Evolutionary conservation across 768 basidiomycete genomes (phyloP), one percentile per base, ranked within the genome.

Genomic region (Tephrocybe sp.): DNA sequence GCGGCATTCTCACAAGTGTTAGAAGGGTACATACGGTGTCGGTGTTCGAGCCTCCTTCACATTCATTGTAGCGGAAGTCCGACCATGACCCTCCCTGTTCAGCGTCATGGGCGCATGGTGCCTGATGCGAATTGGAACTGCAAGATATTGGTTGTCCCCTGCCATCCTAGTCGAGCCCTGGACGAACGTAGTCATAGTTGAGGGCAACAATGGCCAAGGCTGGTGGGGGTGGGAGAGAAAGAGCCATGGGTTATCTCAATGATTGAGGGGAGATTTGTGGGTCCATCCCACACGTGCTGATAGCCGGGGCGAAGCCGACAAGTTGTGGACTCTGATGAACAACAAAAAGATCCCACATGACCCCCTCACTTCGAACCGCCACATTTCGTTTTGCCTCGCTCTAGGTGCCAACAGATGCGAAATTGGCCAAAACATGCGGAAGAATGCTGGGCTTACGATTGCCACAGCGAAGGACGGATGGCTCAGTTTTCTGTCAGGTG

Each of bases 231-330:
- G 43, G 34, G 28, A 24, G 34, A 23, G 37, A 26, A 21, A 44
- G n/a, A 36, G 5, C 45, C 51, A 52, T 52, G 15, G 11, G 12
- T 24, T 39, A 46, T 52, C 44, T 25, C 18, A 30, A 4, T 52
- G 51, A 52, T 52, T 28, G 51, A 26, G 15, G 18, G 21, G 18
- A 14, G 33, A 26, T 15, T 33, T 41, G 51, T 40, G 36, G 44
- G 51, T 52, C 44, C 43, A 30, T 45, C 20, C 21, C 26, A 39
- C 51, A 46, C 44, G 51, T 45, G 51, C 24, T 46, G 43, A 37
- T 33, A 33, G 18, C 44, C 18, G 45, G 3, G 44, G 20, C 3
- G 4, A 30, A 30, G 28, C 28, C 28, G 28, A 6, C 5, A 12
- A 12, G 7, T 30, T 30, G 12, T 5, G 28, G 28, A 12, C 12